These are phyloP conservation scores for Penicillium samsonianum DNA, from an alignment of 495 filamentous ascomycete genomes.

Conservation along the genomic window DNA sequence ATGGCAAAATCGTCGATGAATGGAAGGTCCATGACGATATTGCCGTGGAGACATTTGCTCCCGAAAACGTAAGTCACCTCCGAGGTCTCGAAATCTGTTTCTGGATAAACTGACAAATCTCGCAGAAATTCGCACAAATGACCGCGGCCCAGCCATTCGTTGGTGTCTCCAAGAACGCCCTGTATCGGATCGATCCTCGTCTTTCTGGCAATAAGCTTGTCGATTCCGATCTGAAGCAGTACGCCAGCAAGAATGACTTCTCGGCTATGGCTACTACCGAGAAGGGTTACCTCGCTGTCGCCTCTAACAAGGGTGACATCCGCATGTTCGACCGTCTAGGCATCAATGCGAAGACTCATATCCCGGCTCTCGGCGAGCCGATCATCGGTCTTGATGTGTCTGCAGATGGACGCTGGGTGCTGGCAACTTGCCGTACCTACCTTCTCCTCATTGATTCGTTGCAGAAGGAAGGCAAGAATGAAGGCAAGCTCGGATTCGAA, in stretches of 20 bases:
- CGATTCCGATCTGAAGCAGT: constrained; percentile 89
- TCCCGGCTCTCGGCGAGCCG: constrained; percentile 91
- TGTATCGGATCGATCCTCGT: constrained; percentile 94
- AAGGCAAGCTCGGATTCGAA: constrained; percentile 96
- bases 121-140: constrained; percentile 95
- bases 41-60: constrained; percentile 82
- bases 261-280: constrained; percentile 91
- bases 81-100: not conserved
- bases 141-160: constrained; percentile 92
- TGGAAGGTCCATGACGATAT: constrained; percentile 99
- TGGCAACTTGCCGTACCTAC: constrained; percentile 93
- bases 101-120: constrained; percentile 23
- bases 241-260: constrained; percentile 94
- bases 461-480: constrained; percentile 92
- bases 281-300: constrained; percentile 94
- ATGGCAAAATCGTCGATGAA: constrained; percentile 98
- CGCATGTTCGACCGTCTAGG: constrained; percentile 94
- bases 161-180: constrained; percentile 84
- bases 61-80: constrained; percentile 67
- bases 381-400: constrained; percentile 94
- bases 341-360: constrained; percentile 95
- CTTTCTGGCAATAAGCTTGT: constrained; percentile 89
- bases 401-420: constrained; percentile 91
- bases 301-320: constrained; percentile 96
- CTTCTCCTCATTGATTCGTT: constrained; percentile 88